Conservation (phyloP, 1,284 basidiomycete species). For the Tilletia indica region DNA sequence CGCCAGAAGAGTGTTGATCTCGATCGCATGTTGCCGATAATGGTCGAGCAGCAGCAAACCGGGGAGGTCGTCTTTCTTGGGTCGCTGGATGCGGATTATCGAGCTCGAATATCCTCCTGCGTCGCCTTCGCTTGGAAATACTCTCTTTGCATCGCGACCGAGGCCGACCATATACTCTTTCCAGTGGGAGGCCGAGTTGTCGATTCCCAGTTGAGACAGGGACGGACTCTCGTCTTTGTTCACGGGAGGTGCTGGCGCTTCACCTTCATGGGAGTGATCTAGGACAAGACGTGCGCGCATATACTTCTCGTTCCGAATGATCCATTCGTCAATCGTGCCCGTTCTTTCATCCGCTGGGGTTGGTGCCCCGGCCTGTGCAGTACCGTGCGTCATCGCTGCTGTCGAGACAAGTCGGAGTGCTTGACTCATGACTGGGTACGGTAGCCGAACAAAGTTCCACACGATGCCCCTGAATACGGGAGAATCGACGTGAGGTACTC, state of each 20-base stretch:
- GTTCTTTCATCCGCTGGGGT: background rate
- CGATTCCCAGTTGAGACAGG: background rate
- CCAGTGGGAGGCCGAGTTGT: slow-evolving; percentile 14
- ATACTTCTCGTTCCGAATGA: slow-evolving; percentile 14
- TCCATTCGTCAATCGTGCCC: background rate
- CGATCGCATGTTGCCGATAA: slow-evolving; percentile 6
- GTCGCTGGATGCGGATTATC: slow-evolving; percentile 5
- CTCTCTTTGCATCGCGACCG: slow-evolving; percentile 4
- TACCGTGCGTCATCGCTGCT: background rate
- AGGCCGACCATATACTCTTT: slow-evolving; percentile 20
- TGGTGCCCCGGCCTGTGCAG: background rate
- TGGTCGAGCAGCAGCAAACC: slow-evolving; percentile 19
- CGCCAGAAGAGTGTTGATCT: slow-evolving; percentile 6
- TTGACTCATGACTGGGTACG: slow-evolving; percentile 6
- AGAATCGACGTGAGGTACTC: background rate
- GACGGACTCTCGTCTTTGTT: background rate
- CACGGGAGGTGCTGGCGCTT: background rate
- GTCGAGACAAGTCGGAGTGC: background rate
- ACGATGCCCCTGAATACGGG: background rate
- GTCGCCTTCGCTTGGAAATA: slow-evolving; percentile 5
- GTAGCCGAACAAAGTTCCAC: background rate
- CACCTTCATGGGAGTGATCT: background rate
- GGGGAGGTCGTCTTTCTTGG: background rate
- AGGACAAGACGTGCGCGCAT: slow-evolving; percentile 1
- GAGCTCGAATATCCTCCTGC: background rate